Conservation (phyloP, 192 early-diverging fungal species). For the Coemansia sp. region DNA sequence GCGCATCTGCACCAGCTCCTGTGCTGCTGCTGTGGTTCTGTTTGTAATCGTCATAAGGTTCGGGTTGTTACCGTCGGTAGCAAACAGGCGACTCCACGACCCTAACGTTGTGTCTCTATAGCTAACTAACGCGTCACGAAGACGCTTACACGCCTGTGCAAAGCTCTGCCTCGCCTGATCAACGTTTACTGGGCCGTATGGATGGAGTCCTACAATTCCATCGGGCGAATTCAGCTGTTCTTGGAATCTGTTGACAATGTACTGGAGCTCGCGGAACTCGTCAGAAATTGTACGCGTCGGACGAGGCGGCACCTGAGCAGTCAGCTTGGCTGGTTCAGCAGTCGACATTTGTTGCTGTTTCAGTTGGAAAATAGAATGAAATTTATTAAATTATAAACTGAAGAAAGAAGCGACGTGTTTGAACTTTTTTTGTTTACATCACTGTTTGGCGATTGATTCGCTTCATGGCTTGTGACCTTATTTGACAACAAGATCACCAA, state of each 20-base stretch:
- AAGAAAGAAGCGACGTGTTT: constrained; percentile 1
- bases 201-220: constrained; percentile 41
- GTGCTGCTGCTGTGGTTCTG: constrained; percentile 20
- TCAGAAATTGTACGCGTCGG: constrained; percentile 42
- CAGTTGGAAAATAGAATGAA: not conserved
- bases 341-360: not conserved
- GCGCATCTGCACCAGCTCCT: constrained; percentile 45
- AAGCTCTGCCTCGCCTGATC: constrained; percentile 29
- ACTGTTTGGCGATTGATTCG: too few relatives aligned
- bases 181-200: constrained; percentile 40
- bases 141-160: constrained; percentile 26
- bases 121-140: constrained; percentile 23
- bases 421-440: not conserved
- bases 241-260: constrained; percentile 34
- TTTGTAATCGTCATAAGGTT: constrained; percentile 11
- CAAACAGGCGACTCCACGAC: constrained; percentile 30
- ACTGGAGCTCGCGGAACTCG: constrained; percentile 42
- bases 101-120: constrained; percentile 43
- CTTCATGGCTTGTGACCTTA: too few relatives aligned
- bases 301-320: constrained; percentile 7
- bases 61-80: constrained; percentile 4
- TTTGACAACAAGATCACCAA: too few relatives aligned
- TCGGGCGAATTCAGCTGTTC: constrained; percentile 29
- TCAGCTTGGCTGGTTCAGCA: not conserved
- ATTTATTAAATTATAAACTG: constrained; percentile 1